Base-by-base conservation (phyloP, 805 yeast genomes). In the Jamesozyma gamospora region DNA sequence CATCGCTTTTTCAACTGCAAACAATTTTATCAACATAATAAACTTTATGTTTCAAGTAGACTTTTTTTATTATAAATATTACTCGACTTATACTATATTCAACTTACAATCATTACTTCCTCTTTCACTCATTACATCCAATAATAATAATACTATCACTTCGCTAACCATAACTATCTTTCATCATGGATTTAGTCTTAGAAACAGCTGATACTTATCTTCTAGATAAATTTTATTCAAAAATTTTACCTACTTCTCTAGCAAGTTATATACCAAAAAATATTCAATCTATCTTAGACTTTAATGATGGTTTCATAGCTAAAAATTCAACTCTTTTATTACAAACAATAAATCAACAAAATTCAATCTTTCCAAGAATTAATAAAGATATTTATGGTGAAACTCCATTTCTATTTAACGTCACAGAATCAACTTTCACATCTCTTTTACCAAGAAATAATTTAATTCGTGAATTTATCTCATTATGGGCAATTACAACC, bases 151-250 rank as follows among this genome's bases (percentile, higher is more conserved):
- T n/a, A n/a, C n/a, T n/a, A n/a, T n/a, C n/a, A n/a, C n/a, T n/a
- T n/a, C n/a, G n/a, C n/a, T n/a, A n/a, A n/a, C n/a, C n/a, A n/a
- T n/a, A n/a, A n/a, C n/a, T n/a, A n/a, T n/a, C n/a, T n/a, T n/a
- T n/a, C n/a, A 36, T 35, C 42, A 90, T 92, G 98, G 98, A 92
- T 80, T 67, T 92, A 55, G 87, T 86, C 18, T 71, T 92, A 38
- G 98, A 92, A 62, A 66, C 77, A 18, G 64, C 69, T 34, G 98
- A 92, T 63, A 70, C 83, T 35, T 83, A 65, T 51, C 52, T 77
- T 24, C 73, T 90, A 37, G 98, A 92, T 65, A 70, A 67, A 57
- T 65, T 75, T 14, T 90, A 87, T 52, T 83, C 96, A 25, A 64
- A 64, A 31, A 45, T 75, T 2, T 65, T 85, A 35, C 95, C 95